Percentiles rank a stretch among this genome's conserved stretches.
phyloP scores from a whole-genome alignment of 1,284 basidiomycete species.

The Trametes hirsuta region DNA sequence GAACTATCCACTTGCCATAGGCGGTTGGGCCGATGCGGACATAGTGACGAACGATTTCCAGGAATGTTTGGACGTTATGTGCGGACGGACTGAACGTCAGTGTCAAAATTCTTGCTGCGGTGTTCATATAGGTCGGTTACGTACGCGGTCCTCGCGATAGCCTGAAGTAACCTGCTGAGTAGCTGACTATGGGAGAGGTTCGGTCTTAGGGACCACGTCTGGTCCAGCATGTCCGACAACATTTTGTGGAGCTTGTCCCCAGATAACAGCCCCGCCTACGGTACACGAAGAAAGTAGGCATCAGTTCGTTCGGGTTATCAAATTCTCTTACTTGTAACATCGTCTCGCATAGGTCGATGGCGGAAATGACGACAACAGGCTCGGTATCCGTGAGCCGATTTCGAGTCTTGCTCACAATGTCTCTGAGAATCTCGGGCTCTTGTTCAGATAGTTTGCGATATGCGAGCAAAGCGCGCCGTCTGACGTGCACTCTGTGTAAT shows the following conservation, averaged over 20 bases:
- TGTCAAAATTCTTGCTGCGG: neutral
- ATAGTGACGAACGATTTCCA: conserved; percentile 40
- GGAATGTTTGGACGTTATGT: conserved; percentile 39
- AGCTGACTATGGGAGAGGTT: conserved; percentile 8
- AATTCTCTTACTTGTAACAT: conserved; percentile 31
- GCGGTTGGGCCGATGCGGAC: neutral
- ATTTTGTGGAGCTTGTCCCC: conserved; percentile 20
- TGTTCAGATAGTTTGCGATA: conserved; percentile 55
- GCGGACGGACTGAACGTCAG: conserved; percentile 26
- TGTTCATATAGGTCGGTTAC: neutral
- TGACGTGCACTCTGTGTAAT: conserved; percentile 54
- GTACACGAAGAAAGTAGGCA: neutral
- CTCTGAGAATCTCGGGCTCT: conserved; percentile 51
- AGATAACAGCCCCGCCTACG: conserved; percentile 14
- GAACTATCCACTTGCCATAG: conserved; percentile 14
- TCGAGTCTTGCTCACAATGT: conserved; percentile 45
- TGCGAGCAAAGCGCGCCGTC: conserved; percentile 62
- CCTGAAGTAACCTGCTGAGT: conserved; percentile 15
- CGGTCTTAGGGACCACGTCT: conserved; percentile 16
- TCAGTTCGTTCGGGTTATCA: no score
- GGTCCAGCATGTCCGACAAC: conserved; percentile 15
- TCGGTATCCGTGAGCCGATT: conserved; percentile 53
- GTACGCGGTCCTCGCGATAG: conserved; percentile 14
- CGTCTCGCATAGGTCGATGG: conserved; percentile 41
- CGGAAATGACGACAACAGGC: conserved; percentile 49